A percentile compares a stretch with the other conserved stretches of the same genome.
Conservation (phyloP, 345 rosid genomes). For the Camelina neglecta region DNA sequence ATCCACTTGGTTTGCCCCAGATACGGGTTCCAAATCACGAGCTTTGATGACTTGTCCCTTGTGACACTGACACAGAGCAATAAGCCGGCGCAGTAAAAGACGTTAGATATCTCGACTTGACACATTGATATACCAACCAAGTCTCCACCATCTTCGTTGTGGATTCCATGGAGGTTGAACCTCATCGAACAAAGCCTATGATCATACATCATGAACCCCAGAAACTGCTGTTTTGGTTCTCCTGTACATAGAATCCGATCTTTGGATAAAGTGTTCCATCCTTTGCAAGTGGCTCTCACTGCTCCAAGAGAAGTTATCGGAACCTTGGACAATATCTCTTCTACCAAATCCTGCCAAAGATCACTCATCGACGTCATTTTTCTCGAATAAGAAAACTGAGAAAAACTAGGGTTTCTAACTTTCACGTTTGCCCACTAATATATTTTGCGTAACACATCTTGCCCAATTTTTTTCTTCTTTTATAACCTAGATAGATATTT, state of each 20-base stretch:
- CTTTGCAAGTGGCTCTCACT: constrained; percentile 3
- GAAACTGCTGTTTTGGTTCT: constrained; percentile 1
- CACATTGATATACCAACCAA: not conserved
- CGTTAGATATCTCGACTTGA: not conserved
- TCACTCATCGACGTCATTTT: not conserved
- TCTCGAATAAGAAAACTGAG: not conserved
- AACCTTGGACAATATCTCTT: not conserved
- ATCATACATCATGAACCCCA: not conserved
- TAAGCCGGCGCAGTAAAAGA: not conserved
- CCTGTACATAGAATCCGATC: not conserved
- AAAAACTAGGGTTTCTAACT: not conserved
- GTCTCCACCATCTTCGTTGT: not conserved
- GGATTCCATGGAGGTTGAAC: constrained; percentile 7
- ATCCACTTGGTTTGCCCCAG: not conserved
- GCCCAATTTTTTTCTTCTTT: no score
- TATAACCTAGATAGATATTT: no score
- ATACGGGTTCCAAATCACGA: not conserved
- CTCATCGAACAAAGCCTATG: not conserved
- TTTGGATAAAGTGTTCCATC: not conserved
- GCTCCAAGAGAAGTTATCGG: not conserved
- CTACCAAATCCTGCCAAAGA: not conserved
- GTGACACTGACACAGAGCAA: not conserved
- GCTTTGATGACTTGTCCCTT: not conserved
- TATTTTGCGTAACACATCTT: no score
- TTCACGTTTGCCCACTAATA: not conserved